Conservation (phyloP, 2,329 filamentous ascomycete species). For the Claviceps humidiphila region DNA sequence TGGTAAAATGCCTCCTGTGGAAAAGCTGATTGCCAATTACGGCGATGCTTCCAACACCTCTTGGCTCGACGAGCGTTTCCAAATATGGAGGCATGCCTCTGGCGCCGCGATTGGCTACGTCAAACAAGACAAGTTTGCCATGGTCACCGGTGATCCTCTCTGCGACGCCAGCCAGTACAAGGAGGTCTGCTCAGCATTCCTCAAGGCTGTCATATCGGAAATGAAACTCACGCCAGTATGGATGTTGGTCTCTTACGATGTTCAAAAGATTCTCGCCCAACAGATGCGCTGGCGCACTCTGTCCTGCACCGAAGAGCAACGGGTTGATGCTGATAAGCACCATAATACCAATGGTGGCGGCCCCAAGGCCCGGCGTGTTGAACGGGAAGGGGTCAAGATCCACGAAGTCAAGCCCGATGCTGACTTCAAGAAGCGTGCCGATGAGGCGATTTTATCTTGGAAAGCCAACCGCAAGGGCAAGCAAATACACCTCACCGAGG, state of each 20-base stretch:
- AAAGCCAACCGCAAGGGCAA: slow-evolving; percentile 63
- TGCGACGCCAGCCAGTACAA: slow-evolving; percentile 68
- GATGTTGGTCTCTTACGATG: slow-evolving; percentile 70
- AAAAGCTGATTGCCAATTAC: slow-evolving; percentile 88
- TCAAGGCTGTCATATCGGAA: slow-evolving; percentile 62
- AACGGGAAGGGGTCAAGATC: slow-evolving; percentile 74
- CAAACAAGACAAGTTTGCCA: slow-evolving; percentile 60
- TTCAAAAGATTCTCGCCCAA: slow-evolving; percentile 67
- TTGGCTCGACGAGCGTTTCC: slow-evolving; percentile 80
- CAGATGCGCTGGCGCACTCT: slow-evolving; percentile 80
- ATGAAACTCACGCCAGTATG: slow-evolving; percentile 65
- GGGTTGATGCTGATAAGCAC: slow-evolving; percentile 63
- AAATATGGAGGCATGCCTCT: slow-evolving; percentile 75
- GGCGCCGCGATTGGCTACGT: slow-evolving; percentile 81
- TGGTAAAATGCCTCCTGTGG: slow-evolving; percentile 56
- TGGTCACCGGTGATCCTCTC: slow-evolving; percentile 77
- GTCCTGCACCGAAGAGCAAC: slow-evolving; percentile 79
- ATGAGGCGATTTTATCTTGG: slow-evolving; percentile 69
- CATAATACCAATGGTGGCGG: slow-evolving; percentile 44
- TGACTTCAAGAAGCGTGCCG: slow-evolving; percentile 55
- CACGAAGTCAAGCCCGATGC: slow-evolving; percentile 57
- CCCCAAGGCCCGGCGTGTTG: slow-evolving; percentile 66
- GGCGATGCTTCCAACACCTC: slow-evolving; percentile 89
- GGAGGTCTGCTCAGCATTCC: slow-evolving; percentile 59
- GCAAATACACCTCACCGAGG: slow-evolving; percentile 83